These are phyloP conservation scores for Linnemannia elongata DNA, from an alignment of 192 early-diverging fungal species.

Conservation along the genomic window DNA sequence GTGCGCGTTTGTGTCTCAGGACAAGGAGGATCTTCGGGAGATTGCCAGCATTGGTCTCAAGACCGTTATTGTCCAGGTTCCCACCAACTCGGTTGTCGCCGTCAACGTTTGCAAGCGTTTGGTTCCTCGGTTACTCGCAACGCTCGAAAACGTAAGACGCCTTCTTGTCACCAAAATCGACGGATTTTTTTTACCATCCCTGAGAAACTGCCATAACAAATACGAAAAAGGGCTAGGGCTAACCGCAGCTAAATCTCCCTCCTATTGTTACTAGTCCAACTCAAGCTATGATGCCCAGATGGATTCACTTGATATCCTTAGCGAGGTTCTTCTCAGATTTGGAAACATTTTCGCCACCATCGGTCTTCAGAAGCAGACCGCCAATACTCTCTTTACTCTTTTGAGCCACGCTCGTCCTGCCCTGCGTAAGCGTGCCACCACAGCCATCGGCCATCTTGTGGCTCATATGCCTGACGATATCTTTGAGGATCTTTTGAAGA, in stretches of 20 bases:
- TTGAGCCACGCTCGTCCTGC: conserved; percentile 79
- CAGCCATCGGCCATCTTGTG: conserved; percentile 77
- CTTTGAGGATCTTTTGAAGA: conserved; percentile 74
- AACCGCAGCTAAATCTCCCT: not conserved
- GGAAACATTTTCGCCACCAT: conserved; percentile 69
- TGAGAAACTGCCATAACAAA: not conserved
- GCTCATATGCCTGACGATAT: conserved; percentile 74
- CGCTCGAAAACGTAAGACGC: conserved; percentile 70
- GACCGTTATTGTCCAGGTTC: conserved; percentile 83
- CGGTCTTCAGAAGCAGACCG: conserved; percentile 69
- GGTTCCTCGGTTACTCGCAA: conserved; percentile 75
- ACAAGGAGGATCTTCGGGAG: conserved; percentile 80
- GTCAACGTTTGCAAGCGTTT: conserved; percentile 71
- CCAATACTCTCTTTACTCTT: conserved; percentile 74
- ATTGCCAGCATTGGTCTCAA: conserved; percentile 90
- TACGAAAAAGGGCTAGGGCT: not conserved
- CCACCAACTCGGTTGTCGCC: conserved; percentile 62
- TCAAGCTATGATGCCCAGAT: conserved; percentile 70
- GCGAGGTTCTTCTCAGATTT: conserved; percentile 79
- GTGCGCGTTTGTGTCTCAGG: conserved; percentile 70
- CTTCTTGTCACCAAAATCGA: not conserved
- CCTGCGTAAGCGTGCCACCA: conserved; percentile 82
- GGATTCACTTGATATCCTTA: conserved; percentile 82
- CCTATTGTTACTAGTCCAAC: conserved; percentile 36
- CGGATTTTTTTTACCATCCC: not conserved